phyloP scores from a whole-genome alignment of 441 rosid species.

The Aleurites moluccanus region DNA sequence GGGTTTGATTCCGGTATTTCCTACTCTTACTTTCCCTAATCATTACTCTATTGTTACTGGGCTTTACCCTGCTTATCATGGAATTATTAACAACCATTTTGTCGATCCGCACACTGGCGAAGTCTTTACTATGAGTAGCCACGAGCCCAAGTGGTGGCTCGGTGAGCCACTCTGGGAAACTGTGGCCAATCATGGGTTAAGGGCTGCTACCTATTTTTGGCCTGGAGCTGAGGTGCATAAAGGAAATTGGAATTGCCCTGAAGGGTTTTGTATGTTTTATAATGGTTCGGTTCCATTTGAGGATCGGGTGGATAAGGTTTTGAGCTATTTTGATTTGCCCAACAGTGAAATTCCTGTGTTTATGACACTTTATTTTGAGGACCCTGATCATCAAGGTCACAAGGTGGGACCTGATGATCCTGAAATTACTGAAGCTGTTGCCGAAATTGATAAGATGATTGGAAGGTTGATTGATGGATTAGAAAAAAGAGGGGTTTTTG shows the following conservation, averaged over 20 bases:
- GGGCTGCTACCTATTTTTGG: slow-evolving; percentile 88
- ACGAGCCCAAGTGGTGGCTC: slow-evolving; percentile 93
- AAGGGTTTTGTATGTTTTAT: slow-evolving; percentile 50
- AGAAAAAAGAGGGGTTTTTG: slow-evolving; percentile 76
- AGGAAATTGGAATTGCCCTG: slow-evolving; percentile 85
- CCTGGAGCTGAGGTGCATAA: slow-evolving; percentile 96
- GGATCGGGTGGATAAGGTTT: slow-evolving; percentile 77
- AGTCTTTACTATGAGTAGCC: slow-evolving; percentile 61
- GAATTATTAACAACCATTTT: slow-evolving; percentile 66
- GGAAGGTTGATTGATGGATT: slow-evolving; percentile 80
- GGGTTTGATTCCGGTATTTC: slow-evolving; percentile 88
- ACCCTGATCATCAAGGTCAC: slow-evolving; percentile 97
- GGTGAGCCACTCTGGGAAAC: slow-evolving; percentile 99
- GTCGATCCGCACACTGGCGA: slow-evolving; percentile 65
- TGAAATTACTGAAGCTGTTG: slow-evolving; percentile 74
- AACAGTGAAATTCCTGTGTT: slow-evolving; percentile 62
- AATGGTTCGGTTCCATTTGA: slow-evolving; percentile 82
- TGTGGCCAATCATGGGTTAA: slow-evolving; percentile 69
- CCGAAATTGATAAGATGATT: slow-evolving; percentile 63
- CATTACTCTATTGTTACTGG: slow-evolving; percentile 96
- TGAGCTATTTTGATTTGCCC: slow-evolving; percentile 80
- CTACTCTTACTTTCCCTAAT: slow-evolving; percentile 87
- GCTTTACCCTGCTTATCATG: slow-evolving; percentile 84
- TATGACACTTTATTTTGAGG: slow-evolving; percentile 90
- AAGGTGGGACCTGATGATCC: slow-evolving; percentile 93